Conservation (phyloP, 257 asterid species). For the Anisodus tanguticus region DNA sequence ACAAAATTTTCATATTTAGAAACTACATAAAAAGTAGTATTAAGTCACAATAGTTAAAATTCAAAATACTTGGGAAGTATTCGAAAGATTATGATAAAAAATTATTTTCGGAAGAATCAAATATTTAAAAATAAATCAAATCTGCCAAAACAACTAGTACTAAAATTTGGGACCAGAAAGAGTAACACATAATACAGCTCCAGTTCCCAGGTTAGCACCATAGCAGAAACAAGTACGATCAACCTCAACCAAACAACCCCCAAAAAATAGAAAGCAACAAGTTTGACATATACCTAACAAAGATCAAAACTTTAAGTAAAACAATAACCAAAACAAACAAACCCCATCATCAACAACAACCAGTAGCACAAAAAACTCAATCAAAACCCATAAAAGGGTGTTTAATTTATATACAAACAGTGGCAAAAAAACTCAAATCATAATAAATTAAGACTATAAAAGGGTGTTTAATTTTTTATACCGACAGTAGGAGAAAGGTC, state of each 20-base stretch:
- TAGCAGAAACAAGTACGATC: not conserved
- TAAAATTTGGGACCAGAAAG: not conserved
- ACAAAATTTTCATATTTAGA: no score
- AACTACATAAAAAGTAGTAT: no score
- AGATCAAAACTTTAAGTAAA: not conserved
- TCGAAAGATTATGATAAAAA: no score
- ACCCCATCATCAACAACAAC: not conserved
- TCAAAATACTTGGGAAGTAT: no score
- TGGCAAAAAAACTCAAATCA: conserved; percentile 46
- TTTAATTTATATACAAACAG: conserved; percentile 54
- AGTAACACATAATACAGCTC: not conserved
- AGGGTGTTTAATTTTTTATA: conserved; percentile 33
- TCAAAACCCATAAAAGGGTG: not conserved
- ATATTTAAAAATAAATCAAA: not conserved
- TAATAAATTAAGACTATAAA: not conserved
- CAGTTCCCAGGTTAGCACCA: not conserved
- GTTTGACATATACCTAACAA: not conserved
- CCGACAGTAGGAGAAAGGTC: conserved; percentile 80
- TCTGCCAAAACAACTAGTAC: not conserved
- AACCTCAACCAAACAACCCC: not conserved
- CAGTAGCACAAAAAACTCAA: not conserved
- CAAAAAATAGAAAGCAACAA: not conserved
- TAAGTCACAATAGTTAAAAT: no score
- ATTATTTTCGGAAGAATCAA: not conserved
- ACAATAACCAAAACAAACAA: not conserved